Percentiles rank a stretch among this genome's conserved stretches.
Evolutionary conservation across 257 asterid genomes (phyloP).

Genomic region (Fraxinus excelsior): DNA sequence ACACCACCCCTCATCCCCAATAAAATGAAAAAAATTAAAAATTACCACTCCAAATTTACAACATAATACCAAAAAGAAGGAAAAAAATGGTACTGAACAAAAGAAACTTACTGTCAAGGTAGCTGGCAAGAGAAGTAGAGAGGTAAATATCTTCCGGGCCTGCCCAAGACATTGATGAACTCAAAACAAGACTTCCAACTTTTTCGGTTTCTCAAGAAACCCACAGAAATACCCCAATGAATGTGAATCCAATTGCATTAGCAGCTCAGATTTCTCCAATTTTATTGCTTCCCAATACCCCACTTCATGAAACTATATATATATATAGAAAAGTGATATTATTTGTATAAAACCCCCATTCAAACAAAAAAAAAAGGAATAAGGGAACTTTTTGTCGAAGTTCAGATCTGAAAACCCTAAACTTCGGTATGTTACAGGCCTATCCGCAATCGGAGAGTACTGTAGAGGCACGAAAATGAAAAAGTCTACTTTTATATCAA

Average conservation of each 20-base stretch:
- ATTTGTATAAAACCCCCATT: conserved; percentile 20
- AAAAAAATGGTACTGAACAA: conserved; percentile 5
- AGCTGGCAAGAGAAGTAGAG: conserved; percentile 96
- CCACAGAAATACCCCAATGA: conserved; percentile 42
- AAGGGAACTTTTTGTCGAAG: neutral
- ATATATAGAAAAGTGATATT: neutral
- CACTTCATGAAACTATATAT: too few relatives aligned
- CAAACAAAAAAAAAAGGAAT: conserved; percentile 15
- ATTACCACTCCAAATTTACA: neutral
- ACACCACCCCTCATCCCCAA: neutral
- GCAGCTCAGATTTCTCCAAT: conserved; percentile 36
- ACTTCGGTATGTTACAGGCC: too few relatives aligned
- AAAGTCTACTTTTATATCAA: too few relatives aligned
- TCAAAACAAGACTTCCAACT: conserved; percentile 31
- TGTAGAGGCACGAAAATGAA: too few relatives aligned
- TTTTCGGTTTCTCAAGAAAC: conserved; percentile 50
- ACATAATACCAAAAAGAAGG: neutral
- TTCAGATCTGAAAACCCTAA: too few relatives aligned
- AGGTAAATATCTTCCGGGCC: conserved; percentile 88
- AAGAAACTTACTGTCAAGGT: conserved; percentile 81
- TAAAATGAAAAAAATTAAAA: neutral
- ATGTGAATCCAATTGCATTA: conserved; percentile 52
- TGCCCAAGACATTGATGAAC: conserved; percentile 88
- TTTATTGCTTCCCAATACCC: neutral
- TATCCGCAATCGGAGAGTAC: too few relatives aligned